phyloP scores from a whole-genome alignment of 495 filamentous ascomycete species.

The Letharia lupina region DNA sequence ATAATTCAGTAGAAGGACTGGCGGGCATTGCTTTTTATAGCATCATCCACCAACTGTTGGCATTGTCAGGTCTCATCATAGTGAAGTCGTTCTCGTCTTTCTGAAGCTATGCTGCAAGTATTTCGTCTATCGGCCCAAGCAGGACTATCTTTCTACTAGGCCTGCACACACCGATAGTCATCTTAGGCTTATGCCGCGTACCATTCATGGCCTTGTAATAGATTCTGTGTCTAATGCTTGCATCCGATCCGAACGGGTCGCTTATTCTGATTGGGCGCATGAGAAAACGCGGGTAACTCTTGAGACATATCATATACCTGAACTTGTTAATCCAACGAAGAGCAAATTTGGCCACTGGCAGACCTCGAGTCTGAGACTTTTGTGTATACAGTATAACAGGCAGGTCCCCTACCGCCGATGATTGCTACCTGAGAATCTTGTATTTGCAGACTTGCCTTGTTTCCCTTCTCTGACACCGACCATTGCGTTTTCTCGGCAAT shows the following conservation, averaged over 20 bases:
- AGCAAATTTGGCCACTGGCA: not conserved
- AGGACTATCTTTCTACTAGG: not conserved
- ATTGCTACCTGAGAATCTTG: not conserved
- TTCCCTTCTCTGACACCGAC: not conserved
- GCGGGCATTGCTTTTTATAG: not conserved
- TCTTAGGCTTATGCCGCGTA: not conserved
- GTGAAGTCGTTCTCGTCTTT: not conserved
- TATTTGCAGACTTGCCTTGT: not conserved
- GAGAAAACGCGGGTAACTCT: not conserved
- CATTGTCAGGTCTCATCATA: not conserved
- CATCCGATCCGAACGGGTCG: not conserved
- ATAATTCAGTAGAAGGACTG: not conserved
- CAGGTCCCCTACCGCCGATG: not conserved
- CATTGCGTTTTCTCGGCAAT: not conserved
- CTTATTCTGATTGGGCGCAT: not conserved
- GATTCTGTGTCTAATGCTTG: not conserved
- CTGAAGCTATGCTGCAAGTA: not conserved
- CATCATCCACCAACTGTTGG: not conserved
- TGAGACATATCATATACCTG: not conserved
- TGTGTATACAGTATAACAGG: not conserved
- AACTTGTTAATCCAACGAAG: not conserved
- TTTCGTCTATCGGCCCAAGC: not conserved
- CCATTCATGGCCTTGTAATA: not conserved
- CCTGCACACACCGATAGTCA: not conserved
- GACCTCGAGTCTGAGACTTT: not conserved